Percentiles rank a stretch among this genome's conserved stretches.
Evolutionary conservation across 2,329 filamentous ascomycete genomes (phyloP).

Genomic region (Colletotrichum trifolii): DNA sequence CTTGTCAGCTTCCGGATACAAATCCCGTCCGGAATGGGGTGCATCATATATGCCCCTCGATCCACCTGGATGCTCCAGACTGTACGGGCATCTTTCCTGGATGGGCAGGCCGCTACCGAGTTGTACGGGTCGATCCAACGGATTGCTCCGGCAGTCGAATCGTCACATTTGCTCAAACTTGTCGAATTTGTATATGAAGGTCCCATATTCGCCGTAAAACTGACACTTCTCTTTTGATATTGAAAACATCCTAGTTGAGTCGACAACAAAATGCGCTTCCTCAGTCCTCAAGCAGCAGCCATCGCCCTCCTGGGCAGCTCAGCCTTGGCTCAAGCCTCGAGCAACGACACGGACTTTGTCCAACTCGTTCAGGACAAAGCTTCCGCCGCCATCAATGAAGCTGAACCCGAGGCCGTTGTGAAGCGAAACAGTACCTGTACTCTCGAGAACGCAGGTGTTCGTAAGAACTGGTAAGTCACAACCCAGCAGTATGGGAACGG

Average conservation of each 20-base stretch:
- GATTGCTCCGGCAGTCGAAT: too few species aligned
- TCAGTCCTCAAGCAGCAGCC: not conserved
- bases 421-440: constrained; percentile 9
- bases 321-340: not conserved
- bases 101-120: not conserved
- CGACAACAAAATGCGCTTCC: not conserved
- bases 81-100: not conserved
- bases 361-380: not conserved
- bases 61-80: too few species aligned
- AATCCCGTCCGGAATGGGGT: too few species aligned
- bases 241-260: not conserved
- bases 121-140: too few species aligned
- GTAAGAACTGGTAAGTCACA: constrained; percentile 4
- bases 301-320: not conserved
- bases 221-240: too few species aligned
- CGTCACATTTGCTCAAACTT: too few species aligned
- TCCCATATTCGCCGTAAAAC: too few species aligned
- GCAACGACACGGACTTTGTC: constrained; percentile 1
- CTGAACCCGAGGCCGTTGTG: constrained; percentile 3
- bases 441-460: constrained; percentile 7
- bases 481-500: not conserved
- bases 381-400: not conserved
- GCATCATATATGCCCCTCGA: too few species aligned
- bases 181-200: too few species aligned
- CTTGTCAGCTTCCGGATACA: too few species aligned